Percentiles rank a stretch among this genome's conserved stretches.
Conservation (phyloP, 768 basidiomycete species). For the Amanita inopinata region DNA sequence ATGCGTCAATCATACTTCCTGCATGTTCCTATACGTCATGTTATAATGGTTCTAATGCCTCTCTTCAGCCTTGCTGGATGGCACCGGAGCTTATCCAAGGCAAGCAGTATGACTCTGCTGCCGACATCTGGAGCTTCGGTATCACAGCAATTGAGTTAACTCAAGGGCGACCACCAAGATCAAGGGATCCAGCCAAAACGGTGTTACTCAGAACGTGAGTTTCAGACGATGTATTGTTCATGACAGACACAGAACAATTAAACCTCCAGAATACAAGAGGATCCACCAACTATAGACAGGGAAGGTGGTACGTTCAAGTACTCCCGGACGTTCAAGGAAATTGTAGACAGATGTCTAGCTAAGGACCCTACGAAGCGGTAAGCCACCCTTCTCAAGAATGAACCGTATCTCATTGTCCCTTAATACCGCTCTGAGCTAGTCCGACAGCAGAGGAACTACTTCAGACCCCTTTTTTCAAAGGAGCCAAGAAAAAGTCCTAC, state of each 20-base stretch:
- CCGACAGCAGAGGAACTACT: slow-evolving; percentile 75
- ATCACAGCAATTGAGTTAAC: slow-evolving; percentile 90
- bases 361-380: slow-evolving; percentile 80
- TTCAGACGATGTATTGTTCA: too few species aligned
- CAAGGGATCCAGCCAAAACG: slow-evolving; percentile 60
- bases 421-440: slow-evolving; percentile 23
- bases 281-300: slow-evolving; percentile 68
- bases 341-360: slow-evolving; percentile 71
- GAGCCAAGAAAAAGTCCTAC: slow-evolving; percentile 68
- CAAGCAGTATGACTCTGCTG: slow-evolving; percentile 72
- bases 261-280: slow-evolving; percentile 64
- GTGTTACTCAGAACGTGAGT: slow-evolving; percentile 68
- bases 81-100: slow-evolving; percentile 89
- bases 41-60: not conserved
- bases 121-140: slow-evolving; percentile 95
- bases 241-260: too few species aligned
- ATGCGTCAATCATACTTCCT: slow-evolving; percentile 3
- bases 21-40: not conserved
- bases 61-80: slow-evolving; percentile 83
- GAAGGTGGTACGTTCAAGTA: slow-evolving; percentile 66
- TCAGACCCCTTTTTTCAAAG: slow-evolving; percentile 68
- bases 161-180: slow-evolving; percentile 80
- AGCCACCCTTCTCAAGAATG: slow-evolving; percentile 5
- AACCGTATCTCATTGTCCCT: not conserved
- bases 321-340: slow-evolving; percentile 73